phyloP scores from a whole-genome alignment of 2,329 filamentous ascomycete species.

The Verticillium klebahnii region DNA sequence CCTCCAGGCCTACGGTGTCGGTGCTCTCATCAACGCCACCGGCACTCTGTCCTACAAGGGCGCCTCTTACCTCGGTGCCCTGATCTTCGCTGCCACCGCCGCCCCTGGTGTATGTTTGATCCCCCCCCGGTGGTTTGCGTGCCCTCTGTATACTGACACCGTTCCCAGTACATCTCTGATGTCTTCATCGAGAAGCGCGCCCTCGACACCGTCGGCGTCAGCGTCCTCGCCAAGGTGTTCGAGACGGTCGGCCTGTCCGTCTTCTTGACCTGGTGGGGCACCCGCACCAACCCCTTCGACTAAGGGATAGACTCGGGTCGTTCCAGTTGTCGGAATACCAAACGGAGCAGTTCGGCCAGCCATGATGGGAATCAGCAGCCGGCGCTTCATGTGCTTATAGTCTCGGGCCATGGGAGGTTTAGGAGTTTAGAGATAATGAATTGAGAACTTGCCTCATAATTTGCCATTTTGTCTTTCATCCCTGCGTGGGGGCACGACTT shows the following conservation, averaged over 20 bases:
- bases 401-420: constrained; percentile 5
- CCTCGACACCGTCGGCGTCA: constrained; percentile 83
- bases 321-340: constrained; percentile 1
- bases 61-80: constrained; percentile 82
- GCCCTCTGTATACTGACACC: neutral
- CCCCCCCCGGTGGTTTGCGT: neutral
- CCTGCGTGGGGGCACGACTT: too few species aligned
- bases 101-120: constrained; percentile 67
- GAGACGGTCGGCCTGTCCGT: constrained; percentile 90
- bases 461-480: too few species aligned
- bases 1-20: constrained; percentile 84
- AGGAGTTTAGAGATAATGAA: constrained; percentile 10
- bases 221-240: constrained; percentile 76
- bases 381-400: constrained; percentile 9
- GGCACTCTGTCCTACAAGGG: constrained; percentile 96
- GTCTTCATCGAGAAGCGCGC: constrained; percentile 89
- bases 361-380: neutral
- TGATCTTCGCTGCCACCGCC: constrained; percentile 89
- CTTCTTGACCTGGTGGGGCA: constrained; percentile 97
- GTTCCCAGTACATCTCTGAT: constrained; percentile 71
- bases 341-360: neutral
- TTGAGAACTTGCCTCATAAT: neutral
- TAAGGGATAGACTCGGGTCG: constrained; percentile 35
- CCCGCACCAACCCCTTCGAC: constrained; percentile 86
- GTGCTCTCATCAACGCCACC: constrained; percentile 88